phyloP scores from a whole-genome alignment of 2,329 filamentous ascomycete species.

The Colletotrichum sp. region DNA sequence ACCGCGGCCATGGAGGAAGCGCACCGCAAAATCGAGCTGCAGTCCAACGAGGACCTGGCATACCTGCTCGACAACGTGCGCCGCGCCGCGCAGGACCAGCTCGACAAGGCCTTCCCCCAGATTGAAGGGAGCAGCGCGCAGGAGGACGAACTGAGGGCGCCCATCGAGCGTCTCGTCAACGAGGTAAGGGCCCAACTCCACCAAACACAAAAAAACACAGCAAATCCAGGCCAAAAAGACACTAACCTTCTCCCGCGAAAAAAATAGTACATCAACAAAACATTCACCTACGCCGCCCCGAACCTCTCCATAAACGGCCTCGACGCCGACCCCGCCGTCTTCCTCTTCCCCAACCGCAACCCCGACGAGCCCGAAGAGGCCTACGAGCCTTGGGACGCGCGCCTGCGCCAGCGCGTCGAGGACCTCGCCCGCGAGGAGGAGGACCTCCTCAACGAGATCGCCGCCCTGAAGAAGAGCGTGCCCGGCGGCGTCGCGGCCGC shows the following conservation, averaged over 20 bases:
- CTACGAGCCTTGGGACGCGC: conserved; percentile 66
- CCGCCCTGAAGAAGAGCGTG: conserved; percentile 60
- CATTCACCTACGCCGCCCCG: conserved; percentile 62
- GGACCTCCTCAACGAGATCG: conserved; percentile 68
- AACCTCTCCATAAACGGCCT: conserved; percentile 70
- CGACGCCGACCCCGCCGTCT: conserved; percentile 45
- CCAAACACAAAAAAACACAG: neutral
- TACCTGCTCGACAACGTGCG: conserved; percentile 75
- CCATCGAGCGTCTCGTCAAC: conserved; percentile 65
- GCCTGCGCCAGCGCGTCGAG: conserved; percentile 63
- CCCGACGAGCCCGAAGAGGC: conserved; percentile 39
- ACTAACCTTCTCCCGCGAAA: neutral
- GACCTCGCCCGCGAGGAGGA: conserved; percentile 67
- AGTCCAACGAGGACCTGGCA: conserved; percentile 74
- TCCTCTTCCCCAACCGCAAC: conserved; percentile 33
- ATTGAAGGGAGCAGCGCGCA: conserved; percentile 46
- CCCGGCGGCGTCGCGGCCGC: conserved; percentile 51
- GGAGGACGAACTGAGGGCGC: conserved; percentile 62
- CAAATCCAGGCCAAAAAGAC: neutral
- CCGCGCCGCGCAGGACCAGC: conserved; percentile 69
- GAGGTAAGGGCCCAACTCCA: conserved; percentile 46
- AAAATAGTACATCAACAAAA: conserved; percentile 63
- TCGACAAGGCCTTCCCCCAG: conserved; percentile 72
- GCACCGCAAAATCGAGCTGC: conserved; percentile 81
- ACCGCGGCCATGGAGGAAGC: conserved; percentile 37